phyloP scores from a whole-genome alignment of 1,139 yeast genomes.

The Lodderomyces parapsilosis region DNA sequence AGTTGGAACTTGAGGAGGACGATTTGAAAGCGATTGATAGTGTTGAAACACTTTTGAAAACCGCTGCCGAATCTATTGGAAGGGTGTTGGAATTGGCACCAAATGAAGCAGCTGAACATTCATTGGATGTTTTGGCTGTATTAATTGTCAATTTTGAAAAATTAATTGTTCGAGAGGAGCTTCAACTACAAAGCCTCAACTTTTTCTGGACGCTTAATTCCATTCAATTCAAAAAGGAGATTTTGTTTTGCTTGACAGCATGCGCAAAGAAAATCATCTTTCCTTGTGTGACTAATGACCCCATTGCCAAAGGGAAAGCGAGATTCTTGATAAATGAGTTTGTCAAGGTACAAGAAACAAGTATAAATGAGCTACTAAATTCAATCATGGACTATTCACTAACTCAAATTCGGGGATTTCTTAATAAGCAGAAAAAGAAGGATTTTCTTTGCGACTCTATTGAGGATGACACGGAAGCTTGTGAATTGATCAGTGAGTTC shows the following conservation, averaged over 20 bases:
- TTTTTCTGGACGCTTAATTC: constrained; percentile 4
- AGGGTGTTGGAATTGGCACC: constrained; percentile 77
- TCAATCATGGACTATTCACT: constrained; percentile 21
- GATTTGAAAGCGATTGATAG: constrained; percentile 39
- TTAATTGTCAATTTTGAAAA: constrained; percentile 70
- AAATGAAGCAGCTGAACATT: constrained; percentile 57
- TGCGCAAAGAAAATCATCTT: constrained; percentile 69
- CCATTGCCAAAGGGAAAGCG: constrained; percentile 50
- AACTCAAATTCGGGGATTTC: constrained; percentile 45
- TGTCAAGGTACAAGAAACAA: constrained; percentile 4
- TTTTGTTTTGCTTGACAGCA: constrained; percentile 66
- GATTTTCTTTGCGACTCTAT: constrained; percentile 43
- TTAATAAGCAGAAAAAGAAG: constrained; percentile 44
- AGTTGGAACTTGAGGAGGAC: constrained; percentile 25
- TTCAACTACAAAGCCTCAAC: constrained; percentile 6
- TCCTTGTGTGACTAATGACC: constrained; percentile 67
- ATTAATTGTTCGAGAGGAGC: constrained; percentile 54
- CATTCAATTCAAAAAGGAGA: constrained; percentile 31
- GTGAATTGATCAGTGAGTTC: constrained; percentile 60
- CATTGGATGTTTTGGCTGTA: constrained; percentile 66
- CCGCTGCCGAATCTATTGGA: constrained; percentile 78
- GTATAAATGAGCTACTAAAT: constrained; percentile 3
- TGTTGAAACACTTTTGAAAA: constrained; percentile 65
- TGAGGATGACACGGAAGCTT: constrained; percentile 69
- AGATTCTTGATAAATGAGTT: constrained; percentile 5